These are phyloP conservation scores for Brettanomyces sp. DNA, from an alignment of 805 yeast species.

Conservation along the genomic window DNA sequence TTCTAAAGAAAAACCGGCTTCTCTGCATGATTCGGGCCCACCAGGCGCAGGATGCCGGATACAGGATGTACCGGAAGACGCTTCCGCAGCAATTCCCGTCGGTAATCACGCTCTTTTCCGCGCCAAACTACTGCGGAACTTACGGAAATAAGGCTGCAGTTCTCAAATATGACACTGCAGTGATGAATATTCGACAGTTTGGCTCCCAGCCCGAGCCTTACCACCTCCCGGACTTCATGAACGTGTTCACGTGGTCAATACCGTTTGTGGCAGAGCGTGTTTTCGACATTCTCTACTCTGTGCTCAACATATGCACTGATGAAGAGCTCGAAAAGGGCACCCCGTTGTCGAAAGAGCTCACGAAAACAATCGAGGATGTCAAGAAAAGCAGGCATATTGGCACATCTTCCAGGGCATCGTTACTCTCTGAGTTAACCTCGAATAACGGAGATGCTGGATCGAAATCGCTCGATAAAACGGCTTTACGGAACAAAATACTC, in stretches of 20 bases:
- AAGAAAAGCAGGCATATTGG: background rate
- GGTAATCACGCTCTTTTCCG: slow-evolving; percentile 83
- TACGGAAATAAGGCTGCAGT: slow-evolving; percentile 95
- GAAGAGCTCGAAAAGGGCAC: slow-evolving; percentile 82
- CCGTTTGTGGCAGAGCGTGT: slow-evolving; percentile 97
- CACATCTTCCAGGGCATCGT: background rate
- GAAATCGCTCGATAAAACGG: slow-evolving; percentile 5
- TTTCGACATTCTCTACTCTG: slow-evolving; percentile 84
- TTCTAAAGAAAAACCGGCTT: slow-evolving; percentile 67
- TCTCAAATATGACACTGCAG: slow-evolving; percentile 80
- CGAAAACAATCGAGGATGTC: slow-evolving; percentile 21
- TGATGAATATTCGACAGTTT: slow-evolving; percentile 92
- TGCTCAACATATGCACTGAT: slow-evolving; percentile 88
- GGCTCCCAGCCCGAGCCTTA: slow-evolving; percentile 91
- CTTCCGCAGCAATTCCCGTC: slow-evolving; percentile 82
- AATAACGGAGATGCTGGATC: background rate
- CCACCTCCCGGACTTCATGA: slow-evolving; percentile 95
- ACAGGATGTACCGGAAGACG: slow-evolving; percentile 85
- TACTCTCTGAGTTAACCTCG: background rate
- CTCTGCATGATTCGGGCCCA: slow-evolving; percentile 89
- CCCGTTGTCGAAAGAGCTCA: slow-evolving; percentile 36
- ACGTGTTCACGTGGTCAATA: slow-evolving; percentile 92
- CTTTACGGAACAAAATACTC: slow-evolving; percentile 75
- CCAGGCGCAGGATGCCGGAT: slow-evolving; percentile 97
- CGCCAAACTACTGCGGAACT: slow-evolving; percentile 89